Evolutionary conservation across 179 eudicot species (phyloP).

Genomic region (Beta macrorhiza): DNA sequence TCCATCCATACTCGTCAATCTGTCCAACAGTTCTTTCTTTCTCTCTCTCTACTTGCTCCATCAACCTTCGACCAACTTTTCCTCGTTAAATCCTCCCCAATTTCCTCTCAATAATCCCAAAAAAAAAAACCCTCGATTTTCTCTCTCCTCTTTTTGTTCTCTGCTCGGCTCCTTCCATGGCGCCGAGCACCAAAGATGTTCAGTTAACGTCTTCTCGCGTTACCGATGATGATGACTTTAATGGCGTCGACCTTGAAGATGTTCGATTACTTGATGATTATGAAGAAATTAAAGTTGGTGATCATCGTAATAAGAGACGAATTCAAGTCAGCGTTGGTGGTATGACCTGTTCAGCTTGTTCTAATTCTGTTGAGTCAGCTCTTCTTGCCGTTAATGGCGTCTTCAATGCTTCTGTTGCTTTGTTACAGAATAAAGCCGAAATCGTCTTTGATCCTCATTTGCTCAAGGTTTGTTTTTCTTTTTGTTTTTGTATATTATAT

Average conservation of each 20-base stretch:
- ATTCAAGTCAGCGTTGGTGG: conserved; percentile 75
- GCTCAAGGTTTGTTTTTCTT: conserved; percentile 44
- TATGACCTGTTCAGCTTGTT: conserved; percentile 95
- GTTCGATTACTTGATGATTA: conserved; percentile 61
- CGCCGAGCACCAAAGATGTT: conserved; percentile 49
- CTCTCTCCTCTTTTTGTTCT: background rate
- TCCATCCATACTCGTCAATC: conserved; percentile 3
- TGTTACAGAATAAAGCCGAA: conserved; percentile 77
- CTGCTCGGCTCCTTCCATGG: conserved; percentile 41
- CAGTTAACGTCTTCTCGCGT: conserved; percentile 43
- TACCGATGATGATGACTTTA: conserved; percentile 11
- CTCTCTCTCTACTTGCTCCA: conserved; percentile 8
- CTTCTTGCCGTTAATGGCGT: conserved; percentile 63
- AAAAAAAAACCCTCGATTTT: too few relatives aligned
- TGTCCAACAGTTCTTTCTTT: background rate
- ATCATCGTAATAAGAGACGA: conserved; percentile 24
- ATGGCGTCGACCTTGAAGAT: conserved; percentile 42
- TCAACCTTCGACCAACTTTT: background rate
- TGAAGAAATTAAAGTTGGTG: conserved; percentile 10
- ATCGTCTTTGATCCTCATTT: conserved; percentile 62
- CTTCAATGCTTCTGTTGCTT: conserved; percentile 69
- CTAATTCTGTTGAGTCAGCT: conserved; percentile 81
- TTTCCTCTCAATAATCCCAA: background rate
- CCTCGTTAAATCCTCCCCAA: background rate
- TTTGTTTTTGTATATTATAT: too few relatives aligned